These are phyloP conservation scores for Ophioceras dolichostomum DNA, from an alignment of 2,329 filamentous ascomycete genomes.

Conservation along the genomic window DNA sequence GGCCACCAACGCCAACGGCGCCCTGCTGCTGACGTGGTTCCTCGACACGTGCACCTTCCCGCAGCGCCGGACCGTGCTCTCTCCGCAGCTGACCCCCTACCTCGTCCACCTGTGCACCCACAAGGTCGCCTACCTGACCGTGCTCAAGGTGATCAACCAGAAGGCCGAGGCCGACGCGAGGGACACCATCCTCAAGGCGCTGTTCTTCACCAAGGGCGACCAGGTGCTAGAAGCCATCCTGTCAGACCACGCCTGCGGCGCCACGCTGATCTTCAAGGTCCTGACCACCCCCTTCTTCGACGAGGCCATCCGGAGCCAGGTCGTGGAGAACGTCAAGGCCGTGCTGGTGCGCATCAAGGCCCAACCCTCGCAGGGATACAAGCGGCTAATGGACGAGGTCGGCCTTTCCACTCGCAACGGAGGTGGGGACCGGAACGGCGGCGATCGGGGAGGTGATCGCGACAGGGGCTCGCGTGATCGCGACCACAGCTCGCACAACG, in stretches of 20 bases:
- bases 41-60: conserved; percentile 96
- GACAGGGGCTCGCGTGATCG: conserved; percentile 35
- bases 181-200: conserved; percentile 75
- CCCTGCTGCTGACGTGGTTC: conserved; percentile 91
- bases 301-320: conserved; percentile 74
- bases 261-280: conserved; percentile 96
- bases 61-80: conserved; percentile 77
- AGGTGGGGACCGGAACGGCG: too few species aligned
- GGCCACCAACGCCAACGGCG: conserved; percentile 91
- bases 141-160: conserved; percentile 97
- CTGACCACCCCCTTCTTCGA: conserved; percentile 96
- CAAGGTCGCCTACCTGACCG: conserved; percentile 94
- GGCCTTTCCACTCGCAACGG: conserved; percentile 61
- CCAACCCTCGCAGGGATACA: conserved; percentile 90
- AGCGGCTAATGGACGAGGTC: conserved; percentile 97
- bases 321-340: conserved; percentile 83
- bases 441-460: conserved; percentile 21
- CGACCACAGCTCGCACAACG: conserved; percentile 33
- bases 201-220: conserved; percentile 87
- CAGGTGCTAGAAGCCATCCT: conserved; percentile 82
- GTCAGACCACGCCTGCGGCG: conserved; percentile 80
- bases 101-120: conserved; percentile 94
- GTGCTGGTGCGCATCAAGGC: conserved; percentile 86
- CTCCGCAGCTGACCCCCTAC: conserved; percentile 83
- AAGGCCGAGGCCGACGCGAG: conserved; percentile 87